These are phyloP conservation scores for California macrophylla DNA, from an alignment of 441 rosid species.

Conservation along the genomic window DNA sequence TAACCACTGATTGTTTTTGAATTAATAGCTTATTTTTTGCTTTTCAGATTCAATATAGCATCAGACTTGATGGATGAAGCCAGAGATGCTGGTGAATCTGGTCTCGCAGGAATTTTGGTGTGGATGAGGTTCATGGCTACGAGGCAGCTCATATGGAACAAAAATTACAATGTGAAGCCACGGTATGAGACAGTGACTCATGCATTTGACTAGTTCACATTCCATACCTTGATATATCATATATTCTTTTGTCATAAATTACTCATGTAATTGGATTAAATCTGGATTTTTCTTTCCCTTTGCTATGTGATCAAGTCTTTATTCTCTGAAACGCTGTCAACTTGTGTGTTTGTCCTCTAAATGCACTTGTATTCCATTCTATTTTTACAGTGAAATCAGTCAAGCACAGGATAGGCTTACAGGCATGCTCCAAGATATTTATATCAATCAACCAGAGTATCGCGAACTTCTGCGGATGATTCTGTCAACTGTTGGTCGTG, in stretches of 20 bases:
- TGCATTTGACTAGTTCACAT: not conserved
- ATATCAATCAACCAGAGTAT: constrained; percentile 47
- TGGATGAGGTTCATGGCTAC: constrained; percentile 99
- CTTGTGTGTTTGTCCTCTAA: not conserved
- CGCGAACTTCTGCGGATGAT: constrained; percentile 79
- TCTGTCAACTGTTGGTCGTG: constrained; percentile 93
- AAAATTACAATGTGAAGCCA: constrained; percentile 97
- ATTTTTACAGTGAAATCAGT: constrained; percentile 80
- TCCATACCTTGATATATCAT: not conserved
- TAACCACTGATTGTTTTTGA: constrained; percentile 11
- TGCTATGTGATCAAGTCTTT: not conserved
- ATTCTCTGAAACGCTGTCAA: not conserved
- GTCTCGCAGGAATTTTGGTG: constrained; percentile 86
- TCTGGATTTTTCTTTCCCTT: not conserved
- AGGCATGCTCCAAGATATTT: constrained; percentile 55
- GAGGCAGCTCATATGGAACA: constrained; percentile 97
- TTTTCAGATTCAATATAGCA: constrained; percentile 80
- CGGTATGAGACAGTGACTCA: constrained; percentile 39
- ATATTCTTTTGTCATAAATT: not conserved
- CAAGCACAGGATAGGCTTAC: constrained; percentile 95
- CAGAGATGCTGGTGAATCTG: constrained; percentile 61
- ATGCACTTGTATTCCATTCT: constrained; percentile 9
- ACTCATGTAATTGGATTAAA: constrained; percentile 9
- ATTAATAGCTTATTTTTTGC: constrained; percentile 6
- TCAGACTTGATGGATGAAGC: constrained; percentile 80